Conservation (phyloP, 441 rosid genomes). For the Lepidium campestre region DNA sequence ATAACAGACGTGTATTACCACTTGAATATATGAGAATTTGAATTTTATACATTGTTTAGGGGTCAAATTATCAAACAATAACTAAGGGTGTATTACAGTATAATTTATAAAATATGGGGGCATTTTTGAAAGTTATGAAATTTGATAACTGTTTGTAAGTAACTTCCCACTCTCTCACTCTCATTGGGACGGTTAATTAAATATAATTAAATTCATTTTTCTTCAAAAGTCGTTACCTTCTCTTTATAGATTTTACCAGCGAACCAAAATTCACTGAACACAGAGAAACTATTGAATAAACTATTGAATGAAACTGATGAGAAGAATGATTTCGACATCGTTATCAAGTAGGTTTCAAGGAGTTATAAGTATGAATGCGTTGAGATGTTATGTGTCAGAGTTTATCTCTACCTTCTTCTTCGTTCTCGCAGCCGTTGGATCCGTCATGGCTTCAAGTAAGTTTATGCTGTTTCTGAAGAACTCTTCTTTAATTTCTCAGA, state of each 20-base stretch:
- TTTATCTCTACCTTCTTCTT: slow-evolving; percentile 89
- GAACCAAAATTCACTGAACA: neutral
- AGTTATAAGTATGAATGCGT: slow-evolving; percentile 46
- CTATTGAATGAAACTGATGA: neutral
- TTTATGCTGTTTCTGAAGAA: neutral
- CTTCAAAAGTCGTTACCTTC: neutral
- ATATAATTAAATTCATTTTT: neutral
- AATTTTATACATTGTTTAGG: neutral
- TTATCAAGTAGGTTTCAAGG: slow-evolving; percentile 47
- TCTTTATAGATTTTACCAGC: neutral
- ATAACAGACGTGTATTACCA: neutral
- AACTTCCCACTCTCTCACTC: slow-evolving; percentile 14
- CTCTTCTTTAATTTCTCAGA: neutral
- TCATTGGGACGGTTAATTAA: slow-evolving; percentile 18
- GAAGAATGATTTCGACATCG: slow-evolving; percentile 52
- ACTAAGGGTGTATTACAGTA: neutral
- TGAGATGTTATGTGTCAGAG: slow-evolving; percentile 79
- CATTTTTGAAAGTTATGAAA: neutral
- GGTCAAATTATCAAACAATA: neutral
- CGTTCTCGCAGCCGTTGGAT: slow-evolving; percentile 76
- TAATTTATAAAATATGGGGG: neutral
- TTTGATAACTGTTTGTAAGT: neutral
- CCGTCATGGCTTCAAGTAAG: slow-evolving; percentile 80
- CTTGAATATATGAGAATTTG: slow-evolving; percentile 1
- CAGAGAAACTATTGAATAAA: neutral